These are phyloP conservation scores for Vitis vinifera DNA, from an alignment of 164 flowering plant genomes.

Conservation along the genomic window ASM3070453v1 NC_081810.1:6057001-6057500, in stretches of 20 bases:
- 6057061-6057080: too few relatives aligned
- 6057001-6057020: too few relatives aligned
- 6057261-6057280: background rate
- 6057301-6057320: background rate
- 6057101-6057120: conserved; percentile 19
- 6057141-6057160: conserved; percentile 20
- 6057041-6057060: too few relatives aligned
- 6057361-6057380: conserved; percentile 22
- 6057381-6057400: conserved; percentile 55
- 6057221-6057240: background rate
- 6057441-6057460: conserved; percentile 2
- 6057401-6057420: conserved; percentile 44
- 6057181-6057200: conserved; percentile 24
- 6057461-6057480: background rate
- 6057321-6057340: background rate
- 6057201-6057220: conserved; percentile 27
- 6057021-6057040: too few relatives aligned
- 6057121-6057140: conserved; percentile 15
- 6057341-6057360: background rate
- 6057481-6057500: background rate
- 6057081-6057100: background rate
- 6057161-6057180: background rate
- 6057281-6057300: background rate
- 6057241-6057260: conserved; percentile 8
- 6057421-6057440: conserved; percentile 39